Evolutionary conservation across 371 early-diverging fungal genomes (phyloP).

Genomic region (Circinella minor): DNA sequence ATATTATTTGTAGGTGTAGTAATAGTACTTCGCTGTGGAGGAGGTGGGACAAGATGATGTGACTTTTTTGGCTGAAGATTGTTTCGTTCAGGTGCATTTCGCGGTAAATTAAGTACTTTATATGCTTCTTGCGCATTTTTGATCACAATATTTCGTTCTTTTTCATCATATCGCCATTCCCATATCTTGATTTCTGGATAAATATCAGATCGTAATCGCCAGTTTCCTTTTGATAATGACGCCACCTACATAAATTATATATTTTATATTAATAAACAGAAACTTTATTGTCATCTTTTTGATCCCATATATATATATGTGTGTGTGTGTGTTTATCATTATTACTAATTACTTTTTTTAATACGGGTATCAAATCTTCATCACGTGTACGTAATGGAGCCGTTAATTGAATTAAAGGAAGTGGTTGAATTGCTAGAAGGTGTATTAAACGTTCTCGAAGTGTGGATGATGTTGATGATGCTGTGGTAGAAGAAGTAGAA

Average conservation of each 20-base stretch:
- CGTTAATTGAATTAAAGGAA: slow-evolving; percentile 30
- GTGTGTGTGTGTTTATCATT: background rate
- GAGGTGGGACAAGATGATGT: slow-evolving; percentile 14
- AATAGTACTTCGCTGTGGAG: slow-evolving; percentile 11
- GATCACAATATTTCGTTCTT: slow-evolving; percentile 44
- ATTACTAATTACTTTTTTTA: slow-evolving; percentile 31
- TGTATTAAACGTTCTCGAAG: slow-evolving; percentile 46
- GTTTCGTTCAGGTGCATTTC: slow-evolving; percentile 55
- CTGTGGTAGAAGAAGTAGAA: background rate
- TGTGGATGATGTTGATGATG: background rate
- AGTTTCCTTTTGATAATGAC: slow-evolving; percentile 26
- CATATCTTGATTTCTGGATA: slow-evolving; percentile 57
- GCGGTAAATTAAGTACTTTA: slow-evolving; percentile 47
- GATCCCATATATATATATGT: background rate
- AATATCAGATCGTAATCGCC: slow-evolving; percentile 51
- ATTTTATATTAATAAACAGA: background rate
- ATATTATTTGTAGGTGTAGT: background rate
- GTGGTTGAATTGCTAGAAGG: slow-evolving; percentile 37
- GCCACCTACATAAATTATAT: slow-evolving; percentile 11
- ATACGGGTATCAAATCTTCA: slow-evolving; percentile 36
- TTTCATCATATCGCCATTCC: slow-evolving; percentile 57
- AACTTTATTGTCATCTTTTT: background rate
- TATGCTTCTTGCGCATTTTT: slow-evolving; percentile 57
- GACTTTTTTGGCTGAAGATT: slow-evolving; percentile 32
- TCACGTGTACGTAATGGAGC: slow-evolving; percentile 29